A percentile compares a stretch with the other conserved stretches of the same genome.
Evolutionary conservation across 768 basidiomycete species (phyloP).

Genomic region (Asterophora lycoperdoides): DNA sequence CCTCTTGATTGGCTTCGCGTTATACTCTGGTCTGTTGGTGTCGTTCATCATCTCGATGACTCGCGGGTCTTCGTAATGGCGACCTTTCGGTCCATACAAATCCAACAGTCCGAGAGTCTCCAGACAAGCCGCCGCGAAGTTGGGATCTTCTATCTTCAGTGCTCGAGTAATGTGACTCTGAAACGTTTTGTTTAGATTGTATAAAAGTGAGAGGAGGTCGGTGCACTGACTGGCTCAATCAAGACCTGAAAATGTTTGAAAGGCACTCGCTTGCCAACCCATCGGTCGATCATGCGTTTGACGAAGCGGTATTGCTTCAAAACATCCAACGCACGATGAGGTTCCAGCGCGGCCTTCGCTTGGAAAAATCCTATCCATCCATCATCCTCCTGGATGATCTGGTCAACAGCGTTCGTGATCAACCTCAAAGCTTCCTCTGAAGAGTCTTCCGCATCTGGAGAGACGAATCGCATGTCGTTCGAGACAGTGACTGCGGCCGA

Average conservation of each 20-base stretch:
- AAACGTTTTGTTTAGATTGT: not conserved
- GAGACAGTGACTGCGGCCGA: not conserved
- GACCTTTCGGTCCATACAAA: constrained; percentile 55
- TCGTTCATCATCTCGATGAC: constrained; percentile 52
- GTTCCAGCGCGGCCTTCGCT: constrained; percentile 29
- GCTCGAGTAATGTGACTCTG: constrained; percentile 54
- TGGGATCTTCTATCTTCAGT: constrained; percentile 37
- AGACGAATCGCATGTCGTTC: constrained; percentile 18
- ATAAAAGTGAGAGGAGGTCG: not conserved
- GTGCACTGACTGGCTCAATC: constrained; percentile 44
- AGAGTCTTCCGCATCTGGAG: constrained; percentile 30
- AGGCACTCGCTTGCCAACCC: constrained; percentile 40
- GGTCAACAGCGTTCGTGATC: constrained; percentile 41
- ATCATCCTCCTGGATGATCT: constrained; percentile 39
- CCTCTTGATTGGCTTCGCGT: constrained; percentile 43
- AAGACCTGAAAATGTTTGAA: constrained; percentile 26
- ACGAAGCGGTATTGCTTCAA: constrained; percentile 51
- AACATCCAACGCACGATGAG: constrained; percentile 37
- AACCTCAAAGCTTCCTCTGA: constrained; percentile 37
- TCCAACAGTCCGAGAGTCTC: constrained; percentile 48
- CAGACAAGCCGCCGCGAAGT: constrained; percentile 43
- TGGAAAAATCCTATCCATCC: constrained; percentile 45
- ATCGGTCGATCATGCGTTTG: constrained; percentile 43
- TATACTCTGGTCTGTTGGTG: constrained; percentile 33
- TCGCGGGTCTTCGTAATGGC: constrained; percentile 41